Base-by-base conservation (phyloP, 148 eudicot species). In the Cornus suecica region DNA sequence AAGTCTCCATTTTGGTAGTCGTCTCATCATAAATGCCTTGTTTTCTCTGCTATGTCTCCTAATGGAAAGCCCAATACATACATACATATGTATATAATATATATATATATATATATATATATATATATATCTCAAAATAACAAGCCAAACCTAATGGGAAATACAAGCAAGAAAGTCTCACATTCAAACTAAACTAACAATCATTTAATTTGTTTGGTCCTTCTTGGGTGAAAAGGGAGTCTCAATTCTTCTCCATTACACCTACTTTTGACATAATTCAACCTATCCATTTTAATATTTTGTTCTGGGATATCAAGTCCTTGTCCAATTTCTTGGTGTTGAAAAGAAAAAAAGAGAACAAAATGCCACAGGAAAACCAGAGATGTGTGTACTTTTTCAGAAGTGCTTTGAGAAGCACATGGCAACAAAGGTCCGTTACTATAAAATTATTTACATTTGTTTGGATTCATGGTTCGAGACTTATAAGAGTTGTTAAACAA, bases 261-360 rank as follows among this genome's bases (percentile, higher is more conserved):
- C 58, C 69, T 63, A 74, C 76, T 42, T 74, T 74, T 74, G 76
- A 74, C 69, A 74, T 74, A 37, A 37, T 26, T 37, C 42, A 58
- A 64, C 37, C 61, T 15, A 42, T 74, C 69, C 30, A 41, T 26
- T 63, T 74, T 32, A 62, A 74, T 42, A 63, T 29, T 41, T 42
- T 32, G 54, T 41, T 54, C 37, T 42, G 0, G 37, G 15, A 42
- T 32, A 30, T 62, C 58, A 25, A 25, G 14, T 32, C 42, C 42
- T 64, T 74, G 29, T 10, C 69, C 67, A 13, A 25, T 30, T 34
- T 6, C 67, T 61, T 34, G 5, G 30, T 26, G 22, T 71, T 54
- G 10, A 8, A 52, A 48, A 20, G 2, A 15, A 28, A 9, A 63
- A 25, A 63, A 22, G 27, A 5, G 42, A 37, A 63, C 25, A 26